Evolutionary conservation across 1,284 basidiomycete species (phyloP), one percentile per base, ranked within the genome.

Genomic region (Inonotus hispidus): DNA sequence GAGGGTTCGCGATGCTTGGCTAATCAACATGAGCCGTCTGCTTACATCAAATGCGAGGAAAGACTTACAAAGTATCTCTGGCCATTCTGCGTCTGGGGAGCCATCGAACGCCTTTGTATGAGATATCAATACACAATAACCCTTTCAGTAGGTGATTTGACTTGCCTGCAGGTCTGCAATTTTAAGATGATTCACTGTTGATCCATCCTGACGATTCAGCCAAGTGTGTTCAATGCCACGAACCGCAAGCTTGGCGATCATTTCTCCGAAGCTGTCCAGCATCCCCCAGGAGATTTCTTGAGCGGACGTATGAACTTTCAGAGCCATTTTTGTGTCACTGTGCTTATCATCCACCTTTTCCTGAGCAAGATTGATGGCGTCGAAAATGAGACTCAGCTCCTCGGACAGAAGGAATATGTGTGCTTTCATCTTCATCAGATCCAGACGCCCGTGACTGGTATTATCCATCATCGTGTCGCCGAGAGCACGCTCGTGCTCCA

Each of bases 221-320:
- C 93, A 93, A 49, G 85, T 85, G 72, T 90, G 95, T 66, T 91
- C 80, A 65, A 90, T 90, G 62, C 87, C 82, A 56, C 86, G 83
- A 59, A 97, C 82, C 16, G 91, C 88, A 53, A 98, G 79, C 74
- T 98, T 97, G 32, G 93, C 88, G 1, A 98, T 79, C 35, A 95
- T 80, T 56, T 88, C 83, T 47, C 81, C 81, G 39, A 83, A 74
- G 59, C 87, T 81, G 65, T 93, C 91, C 38, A 97, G 77, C 93
- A 99, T 97, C 66, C 85, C 84, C 95, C 95, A 99, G 0, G 92
- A 93, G 56, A 99, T 87, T 70, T 95, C 91, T 8, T 88, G 84
- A 0, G 94, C 93, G 4, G 86, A 86, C 0, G 93, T 87, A 66
- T 92, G 88, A 25, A 98, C 74, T 45, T 92, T 82, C 41, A 95